Base-by-base conservation (phyloP, 108 stramenopile genomes). In the Nannochloropsis granulata region DNA sequence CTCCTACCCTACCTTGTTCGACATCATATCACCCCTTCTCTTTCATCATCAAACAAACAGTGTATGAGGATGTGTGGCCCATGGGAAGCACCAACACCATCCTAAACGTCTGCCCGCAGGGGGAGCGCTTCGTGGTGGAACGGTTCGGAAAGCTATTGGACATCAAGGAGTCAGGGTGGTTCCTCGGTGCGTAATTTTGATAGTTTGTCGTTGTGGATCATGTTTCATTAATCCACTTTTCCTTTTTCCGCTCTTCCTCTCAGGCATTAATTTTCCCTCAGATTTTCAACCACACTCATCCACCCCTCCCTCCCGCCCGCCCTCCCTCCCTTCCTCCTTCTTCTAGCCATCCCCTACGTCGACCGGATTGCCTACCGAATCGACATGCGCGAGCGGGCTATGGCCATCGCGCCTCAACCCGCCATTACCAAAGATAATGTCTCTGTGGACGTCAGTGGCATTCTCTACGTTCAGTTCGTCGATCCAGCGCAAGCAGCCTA, bases 391-490 rank as follows among this genome's bases (percentile, higher is more conserved):
- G 98, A 98, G 87, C 89, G 96, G 23, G 95, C 95, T 34, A 92
- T 98, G 79, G 94, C 94, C 83, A 96, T 98, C 84, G 83, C 90
- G 21, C 96, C 96, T 8, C 98, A 98, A 88, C 83, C 93, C 78
- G 95, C 96, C 44, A 98, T 98, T 79, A 98, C 98, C 13, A 93
- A 96, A 81, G 98, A 98, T 85, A 98, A 98, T 86, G 98, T 98
- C 2, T 92, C 93, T 26, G 98, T 98, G 42, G 94, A 96, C 86
- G 96, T 96, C n/a, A 81, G 81, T 44, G 92, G 92, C 19, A 91
- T 90, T 83, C 25, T 92, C 26, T 92, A 92, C 86, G 86, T 88
- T n/a, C 91, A 91, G 44, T 92, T 92, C 81, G 84, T 83, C 26
- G 92, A 92, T 56, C 44, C 92, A 0, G 80, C 13, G 23, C 82